phyloP scores from a whole-genome alignment of 2,329 filamentous ascomycete genomes.

The Talaromyces funiculosus region DNA sequence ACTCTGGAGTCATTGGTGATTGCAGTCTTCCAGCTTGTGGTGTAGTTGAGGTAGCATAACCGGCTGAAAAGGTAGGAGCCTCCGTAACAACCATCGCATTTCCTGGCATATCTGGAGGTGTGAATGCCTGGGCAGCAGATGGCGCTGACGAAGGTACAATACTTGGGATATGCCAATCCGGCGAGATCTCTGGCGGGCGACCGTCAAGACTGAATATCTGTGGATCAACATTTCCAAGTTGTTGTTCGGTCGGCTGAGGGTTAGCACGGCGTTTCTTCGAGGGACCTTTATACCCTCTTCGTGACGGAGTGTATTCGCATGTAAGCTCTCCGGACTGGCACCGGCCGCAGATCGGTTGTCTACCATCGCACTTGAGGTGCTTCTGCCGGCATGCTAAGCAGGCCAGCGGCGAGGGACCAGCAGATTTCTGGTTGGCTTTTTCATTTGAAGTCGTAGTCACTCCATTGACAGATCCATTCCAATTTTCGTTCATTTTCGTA shows the following conservation, averaged over 20 bases:
- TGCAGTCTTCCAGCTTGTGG: slow-evolving; percentile 6
- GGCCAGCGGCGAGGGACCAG: slow-evolving; percentile 38
- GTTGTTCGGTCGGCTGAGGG: slow-evolving; percentile 36
- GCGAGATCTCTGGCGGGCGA: slow-evolving; percentile 32
- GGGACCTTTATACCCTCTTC: slow-evolving; percentile 68
- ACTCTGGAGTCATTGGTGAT: slow-evolving; percentile 33
- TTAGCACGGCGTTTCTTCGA: slow-evolving; percentile 44
- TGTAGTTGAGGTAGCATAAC: background rate
- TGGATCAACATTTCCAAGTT: slow-evolving; percentile 45
- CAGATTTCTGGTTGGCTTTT: slow-evolving; percentile 19
- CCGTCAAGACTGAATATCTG: slow-evolving; percentile 26
- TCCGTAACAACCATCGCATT: background rate
- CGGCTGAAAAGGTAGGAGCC: background rate
- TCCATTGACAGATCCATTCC: background rate
- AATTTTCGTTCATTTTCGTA: background rate
- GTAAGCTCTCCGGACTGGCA: slow-evolving; percentile 55
- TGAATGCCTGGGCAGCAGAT: slow-evolving; percentile 14
- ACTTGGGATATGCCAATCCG: slow-evolving; percentile 30
- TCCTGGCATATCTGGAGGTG: slow-evolving; percentile 3
- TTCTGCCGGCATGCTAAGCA: slow-evolving; percentile 49
- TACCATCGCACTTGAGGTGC: slow-evolving; percentile 72
- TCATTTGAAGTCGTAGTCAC: background rate
- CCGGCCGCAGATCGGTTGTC: slow-evolving; percentile 59
- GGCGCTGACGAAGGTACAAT: slow-evolving; percentile 18
- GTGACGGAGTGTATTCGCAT: slow-evolving; percentile 68